A percentile compares a stretch with the other conserved stretches of the same genome.
Evolutionary conservation across 108 stramenopile genomes (phyloP).

Genomic region (Hondaea fermentalgiana): DNA sequence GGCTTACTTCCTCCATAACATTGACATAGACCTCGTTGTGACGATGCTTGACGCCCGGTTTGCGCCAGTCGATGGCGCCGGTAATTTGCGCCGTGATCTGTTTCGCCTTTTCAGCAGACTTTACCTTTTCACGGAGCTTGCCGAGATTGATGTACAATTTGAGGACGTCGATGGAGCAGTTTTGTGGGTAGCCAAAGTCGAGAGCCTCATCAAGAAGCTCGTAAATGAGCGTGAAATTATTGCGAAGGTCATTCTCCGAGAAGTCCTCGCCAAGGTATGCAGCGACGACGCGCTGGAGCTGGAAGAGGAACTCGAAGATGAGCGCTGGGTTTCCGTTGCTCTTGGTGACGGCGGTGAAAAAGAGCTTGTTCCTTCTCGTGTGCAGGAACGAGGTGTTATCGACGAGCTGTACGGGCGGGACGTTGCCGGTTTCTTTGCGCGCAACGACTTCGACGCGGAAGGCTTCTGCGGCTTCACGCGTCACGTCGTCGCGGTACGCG

Average conservation of each 20-base stretch:
- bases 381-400: slow-evolving; percentile 93
- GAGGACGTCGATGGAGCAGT: slow-evolving; percentile 90
- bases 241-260: slow-evolving; percentile 77
- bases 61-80: slow-evolving; percentile 95
- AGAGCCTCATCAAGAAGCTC: slow-evolving; percentile 97
- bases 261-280: slow-evolving; percentile 95
- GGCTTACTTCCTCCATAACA: slow-evolving; percentile 88
- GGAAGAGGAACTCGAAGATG: slow-evolving; percentile 92
- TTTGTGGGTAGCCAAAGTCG: slow-evolving; percentile 99
- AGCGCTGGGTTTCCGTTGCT: slow-evolving; percentile 93
- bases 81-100: slow-evolving; percentile 86
- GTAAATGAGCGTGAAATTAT: slow-evolving; percentile 97
- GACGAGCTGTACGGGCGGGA: slow-evolving; percentile 82
- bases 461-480: background rate
- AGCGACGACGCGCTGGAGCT: slow-evolving; percentile 81
- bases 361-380: slow-evolving; percentile 89
- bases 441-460: slow-evolving; percentile 52
- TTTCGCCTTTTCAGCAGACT: slow-evolving; percentile 59
- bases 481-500: slow-evolving; percentile 37
- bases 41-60: slow-evolving; percentile 93
- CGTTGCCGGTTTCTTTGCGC: slow-evolving; percentile 85
- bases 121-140: slow-evolving; percentile 63
- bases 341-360: slow-evolving; percentile 89
- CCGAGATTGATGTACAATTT: slow-evolving; percentile 95
- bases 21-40: slow-evolving; percentile 99